Percentiles rank a stretch among this genome's conserved stretches.
phyloP scores from a whole-genome alignment of 2,329 filamentous ascomycete species.

The Hypoxylon sp. region DNA sequence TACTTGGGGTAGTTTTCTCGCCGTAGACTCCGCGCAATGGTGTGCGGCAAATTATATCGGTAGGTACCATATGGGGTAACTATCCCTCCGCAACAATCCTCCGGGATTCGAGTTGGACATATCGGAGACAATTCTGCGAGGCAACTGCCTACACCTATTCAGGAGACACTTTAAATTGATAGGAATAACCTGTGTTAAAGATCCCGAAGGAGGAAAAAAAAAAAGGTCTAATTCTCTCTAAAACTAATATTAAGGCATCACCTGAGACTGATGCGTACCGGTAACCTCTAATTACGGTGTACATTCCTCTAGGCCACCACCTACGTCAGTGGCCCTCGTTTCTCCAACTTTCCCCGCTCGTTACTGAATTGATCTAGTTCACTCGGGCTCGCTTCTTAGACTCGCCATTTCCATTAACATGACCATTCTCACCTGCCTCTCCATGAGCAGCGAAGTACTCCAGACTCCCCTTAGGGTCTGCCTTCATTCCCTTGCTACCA shows the following conservation, averaged over 20 bases:
- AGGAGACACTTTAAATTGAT: background rate
- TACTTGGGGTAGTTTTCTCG: background rate
- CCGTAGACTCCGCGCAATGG: background rate
- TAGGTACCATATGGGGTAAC: too few relatives aligned
- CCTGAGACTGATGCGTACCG: slow-evolving; percentile 13
- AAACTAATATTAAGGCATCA: slow-evolving; percentile 31
- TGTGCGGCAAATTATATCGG: too few relatives aligned
- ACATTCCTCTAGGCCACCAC: slow-evolving; percentile 24
- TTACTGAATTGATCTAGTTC: slow-evolving; percentile 33
- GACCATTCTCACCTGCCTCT: slow-evolving; percentile 43
- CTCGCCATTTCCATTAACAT: slow-evolving; percentile 59
- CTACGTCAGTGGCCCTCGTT: slow-evolving; percentile 27
- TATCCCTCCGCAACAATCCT: background rate
- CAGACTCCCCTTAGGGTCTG: slow-evolving; percentile 65
- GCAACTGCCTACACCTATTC: background rate
- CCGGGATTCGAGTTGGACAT: background rate
- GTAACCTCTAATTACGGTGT: slow-evolving; percentile 16
- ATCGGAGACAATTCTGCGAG: background rate
- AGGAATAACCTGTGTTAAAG: background rate
- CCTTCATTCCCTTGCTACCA: slow-evolving; percentile 66
- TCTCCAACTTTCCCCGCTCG: slow-evolving; percentile 33
- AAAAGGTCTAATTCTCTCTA: slow-evolving; percentile 19
- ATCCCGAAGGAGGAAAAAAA: background rate
- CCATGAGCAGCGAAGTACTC: slow-evolving; percentile 61
- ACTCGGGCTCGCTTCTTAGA: slow-evolving; percentile 49